Percentiles rank a stretch among this genome's conserved stretches.
Conservation (phyloP, 2,329 filamentous ascomycete species). For the Fusarium torreyae region DNA sequence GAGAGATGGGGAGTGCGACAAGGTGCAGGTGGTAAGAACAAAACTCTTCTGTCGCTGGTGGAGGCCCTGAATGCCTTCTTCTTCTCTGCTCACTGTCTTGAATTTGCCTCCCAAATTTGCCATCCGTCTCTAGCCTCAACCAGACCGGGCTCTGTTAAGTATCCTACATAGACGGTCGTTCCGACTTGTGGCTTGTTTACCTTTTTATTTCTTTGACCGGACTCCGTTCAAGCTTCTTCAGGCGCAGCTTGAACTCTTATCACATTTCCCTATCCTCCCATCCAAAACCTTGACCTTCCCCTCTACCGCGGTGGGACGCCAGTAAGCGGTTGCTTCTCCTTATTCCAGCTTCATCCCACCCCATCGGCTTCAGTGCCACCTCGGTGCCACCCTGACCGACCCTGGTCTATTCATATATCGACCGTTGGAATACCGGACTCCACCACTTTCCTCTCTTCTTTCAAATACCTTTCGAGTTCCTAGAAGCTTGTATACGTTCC, state of each 20-base stretch:
- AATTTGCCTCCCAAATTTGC: conserved; percentile 32
- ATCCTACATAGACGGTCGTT: conserved; percentile 17
- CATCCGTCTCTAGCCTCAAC: conserved; percentile 26
- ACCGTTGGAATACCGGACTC: conserved; percentile 33
- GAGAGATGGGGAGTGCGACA: neutral
- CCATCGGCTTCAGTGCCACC: conserved; percentile 36
- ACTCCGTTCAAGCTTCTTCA: conserved; percentile 13
- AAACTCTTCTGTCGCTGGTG: conserved; percentile 36
- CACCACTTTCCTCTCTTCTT: conserved; percentile 26
- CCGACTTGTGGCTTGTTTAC: conserved; percentile 26
- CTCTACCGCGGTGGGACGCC: conserved; percentile 14
- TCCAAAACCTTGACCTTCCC: neutral
- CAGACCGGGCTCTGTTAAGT: conserved; percentile 20
- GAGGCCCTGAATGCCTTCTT: conserved; percentile 40
- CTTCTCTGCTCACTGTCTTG: conserved; percentile 9
- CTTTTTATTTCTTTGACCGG: conserved; percentile 6
- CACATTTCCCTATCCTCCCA: neutral
- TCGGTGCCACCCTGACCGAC: conserved; percentile 31
- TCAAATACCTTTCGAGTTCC: conserved; percentile 4
- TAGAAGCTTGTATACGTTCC: conserved; percentile 1
- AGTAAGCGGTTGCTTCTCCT: conserved; percentile 22
- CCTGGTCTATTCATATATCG: conserved; percentile 40
- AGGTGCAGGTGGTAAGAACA: conserved; percentile 1
- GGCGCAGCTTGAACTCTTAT: conserved; percentile 7
- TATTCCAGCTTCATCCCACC: conserved; percentile 13